Evolutionary conservation across 257 asterid genomes (phyloP).

Genomic region (Solanum commersonii): DNA sequence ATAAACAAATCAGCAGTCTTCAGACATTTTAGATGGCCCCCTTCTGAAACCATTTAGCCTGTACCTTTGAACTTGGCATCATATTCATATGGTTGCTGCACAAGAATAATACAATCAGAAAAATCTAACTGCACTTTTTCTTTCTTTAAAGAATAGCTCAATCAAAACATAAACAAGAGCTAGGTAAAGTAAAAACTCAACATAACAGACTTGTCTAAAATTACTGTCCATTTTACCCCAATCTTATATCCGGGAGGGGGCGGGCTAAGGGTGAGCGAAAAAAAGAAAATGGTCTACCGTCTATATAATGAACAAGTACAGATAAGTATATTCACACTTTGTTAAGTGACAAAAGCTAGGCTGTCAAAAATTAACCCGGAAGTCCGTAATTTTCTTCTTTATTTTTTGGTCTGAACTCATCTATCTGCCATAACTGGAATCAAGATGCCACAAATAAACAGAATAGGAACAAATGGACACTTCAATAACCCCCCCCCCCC

Average conservation of each 20-base stretch:
- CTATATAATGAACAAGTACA: neutral
- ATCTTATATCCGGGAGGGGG: neutral
- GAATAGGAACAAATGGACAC: neutral
- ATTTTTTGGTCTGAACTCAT: neutral
- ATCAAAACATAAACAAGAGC: neutral
- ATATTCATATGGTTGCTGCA: conserved; percentile 97
- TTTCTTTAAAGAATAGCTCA: neutral
- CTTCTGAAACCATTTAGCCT: conserved; percentile 25
- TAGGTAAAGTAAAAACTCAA: no score
- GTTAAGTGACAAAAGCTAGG: neutral
- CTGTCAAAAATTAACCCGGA: neutral
- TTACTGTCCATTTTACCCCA: neutral
- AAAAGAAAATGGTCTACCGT: neutral
- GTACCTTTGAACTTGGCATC: conserved; percentile 91
- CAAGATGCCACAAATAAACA: neutral
- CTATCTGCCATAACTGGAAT: neutral
- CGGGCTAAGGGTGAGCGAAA: neutral
- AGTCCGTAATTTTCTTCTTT: neutral
- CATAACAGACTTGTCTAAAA: neutral
- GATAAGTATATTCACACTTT: neutral
- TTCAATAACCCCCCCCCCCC: neutral
- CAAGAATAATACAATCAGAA: neutral
- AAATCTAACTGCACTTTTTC: neutral
- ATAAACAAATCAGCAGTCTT: neutral
- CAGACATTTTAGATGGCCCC: neutral